These are phyloP conservation scores for Fusarium globosum DNA, from an alignment of 2,329 filamentous ascomycete genomes.

Conservation along the genomic window DNA sequence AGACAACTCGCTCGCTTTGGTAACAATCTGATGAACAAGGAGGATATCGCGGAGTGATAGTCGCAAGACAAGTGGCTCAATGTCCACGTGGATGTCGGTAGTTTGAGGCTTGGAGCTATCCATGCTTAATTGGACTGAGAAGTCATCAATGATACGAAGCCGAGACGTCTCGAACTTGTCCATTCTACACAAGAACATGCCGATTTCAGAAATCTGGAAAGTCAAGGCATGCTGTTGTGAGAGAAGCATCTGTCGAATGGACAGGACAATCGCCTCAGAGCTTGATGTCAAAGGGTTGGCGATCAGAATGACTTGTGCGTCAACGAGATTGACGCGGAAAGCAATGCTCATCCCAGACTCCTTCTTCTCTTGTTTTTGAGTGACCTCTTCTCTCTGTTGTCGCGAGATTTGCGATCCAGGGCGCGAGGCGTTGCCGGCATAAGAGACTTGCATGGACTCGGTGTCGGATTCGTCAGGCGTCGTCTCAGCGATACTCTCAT, in stretches of 20 bases:
- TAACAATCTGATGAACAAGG: slow-evolving; percentile 90
- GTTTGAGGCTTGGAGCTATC: slow-evolving; percentile 73
- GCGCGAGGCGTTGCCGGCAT: slow-evolving; percentile 52
- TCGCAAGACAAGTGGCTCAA: slow-evolving; percentile 91
- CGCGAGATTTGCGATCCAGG: slow-evolving; percentile 45
- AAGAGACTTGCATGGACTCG: slow-evolving; percentile 65
- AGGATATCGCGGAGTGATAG: slow-evolving; percentile 95
- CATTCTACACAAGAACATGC: slow-evolving; percentile 99
- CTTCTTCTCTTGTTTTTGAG: slow-evolving; percentile 36
- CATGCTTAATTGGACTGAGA: slow-evolving; percentile 89
- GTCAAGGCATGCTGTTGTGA: slow-evolving; percentile 95
- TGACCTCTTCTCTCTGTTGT: slow-evolving; percentile 35
- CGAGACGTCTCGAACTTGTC: slow-evolving; percentile 93
- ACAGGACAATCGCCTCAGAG: slow-evolving; percentile 95
- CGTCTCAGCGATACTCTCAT: slow-evolving; percentile 65
- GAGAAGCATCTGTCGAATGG: slow-evolving; percentile 91
- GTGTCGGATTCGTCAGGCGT: slow-evolving; percentile 67
- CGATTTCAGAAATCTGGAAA: slow-evolving; percentile 90
- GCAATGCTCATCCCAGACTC: slow-evolving; percentile 74
- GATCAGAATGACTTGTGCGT: slow-evolving; percentile 95
- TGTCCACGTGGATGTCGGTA: slow-evolving; percentile 84
- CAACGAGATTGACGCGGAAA: slow-evolving; percentile 92
- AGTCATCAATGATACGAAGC: slow-evolving; percentile 94
- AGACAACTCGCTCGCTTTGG: slow-evolving; percentile 89
- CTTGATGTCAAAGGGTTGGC: slow-evolving; percentile 90